Evolutionary conservation across 495 filamentous ascomycete species (phyloP).

Genomic region (Penicillium arizonense): DNA sequence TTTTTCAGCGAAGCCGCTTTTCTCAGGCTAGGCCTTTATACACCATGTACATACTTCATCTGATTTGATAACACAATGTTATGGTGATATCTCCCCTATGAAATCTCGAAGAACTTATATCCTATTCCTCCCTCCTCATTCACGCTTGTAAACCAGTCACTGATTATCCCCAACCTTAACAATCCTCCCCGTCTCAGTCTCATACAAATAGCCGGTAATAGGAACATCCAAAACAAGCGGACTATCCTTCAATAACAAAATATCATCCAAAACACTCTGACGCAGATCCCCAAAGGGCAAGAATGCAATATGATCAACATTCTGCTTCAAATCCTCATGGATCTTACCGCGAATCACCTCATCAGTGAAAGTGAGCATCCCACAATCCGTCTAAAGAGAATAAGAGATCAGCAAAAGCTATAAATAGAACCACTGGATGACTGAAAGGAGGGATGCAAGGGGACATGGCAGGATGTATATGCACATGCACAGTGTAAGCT

Average conservation of each 20-base stretch:
- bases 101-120: neutral
- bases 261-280: constrained; percentile 63
- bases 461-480: too few relatives aligned
- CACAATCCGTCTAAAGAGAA: constrained; percentile 55
- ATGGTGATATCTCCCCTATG: too few relatives aligned
- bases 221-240: constrained; percentile 57
- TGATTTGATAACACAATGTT: neutral
- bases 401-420: too few relatives aligned
- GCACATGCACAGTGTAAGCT: too few relatives aligned
- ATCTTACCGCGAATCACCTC: constrained; percentile 58
- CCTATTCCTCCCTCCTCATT: neutral
- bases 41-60: neutral
- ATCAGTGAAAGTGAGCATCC: constrained; percentile 79
- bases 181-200: constrained; percentile 74
- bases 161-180: constrained; percentile 42
- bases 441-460: too few relatives aligned
- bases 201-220: constrained; percentile 77
- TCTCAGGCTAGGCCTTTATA: neutral
- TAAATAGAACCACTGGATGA: neutral
- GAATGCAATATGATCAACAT: constrained; percentile 53
- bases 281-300: constrained; percentile 64
- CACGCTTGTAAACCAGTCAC: neutral
- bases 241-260: constrained; percentile 57
- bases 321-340: constrained; percentile 53
- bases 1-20: too few relatives aligned